Percentiles rank a stretch among this genome's conserved stretches.
Evolutionary conservation across 225 moss, liverwort and hornwort species (phyloP).

Genomic region (Sphagnum tenellum): DNA sequence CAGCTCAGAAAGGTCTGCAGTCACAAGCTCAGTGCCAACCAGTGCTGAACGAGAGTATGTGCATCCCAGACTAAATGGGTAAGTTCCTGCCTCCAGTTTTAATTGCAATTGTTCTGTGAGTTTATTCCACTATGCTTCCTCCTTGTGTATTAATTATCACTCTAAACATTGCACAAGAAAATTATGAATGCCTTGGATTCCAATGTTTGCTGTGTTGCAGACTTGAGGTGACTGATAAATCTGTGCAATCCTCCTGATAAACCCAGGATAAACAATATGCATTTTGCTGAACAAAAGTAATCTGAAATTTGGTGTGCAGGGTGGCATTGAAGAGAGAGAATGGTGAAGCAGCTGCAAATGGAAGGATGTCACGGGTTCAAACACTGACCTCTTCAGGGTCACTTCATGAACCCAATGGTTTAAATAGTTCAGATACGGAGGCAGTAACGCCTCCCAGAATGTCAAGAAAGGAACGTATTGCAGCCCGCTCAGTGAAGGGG

Average conservation of each 20-base stretch:
- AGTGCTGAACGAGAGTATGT: conserved; percentile 14
- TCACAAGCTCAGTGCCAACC: conserved; percentile 1
- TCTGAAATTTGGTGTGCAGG: conserved; percentile 12
- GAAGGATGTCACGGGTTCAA: conserved; percentile 7
- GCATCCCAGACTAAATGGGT: conserved; percentile 18
- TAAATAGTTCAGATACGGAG: neutral
- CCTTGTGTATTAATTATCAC: too few relatives aligned
- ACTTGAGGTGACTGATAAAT: too few relatives aligned
- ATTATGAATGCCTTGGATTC: too few relatives aligned
- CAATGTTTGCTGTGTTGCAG: too few relatives aligned
- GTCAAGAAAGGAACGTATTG: conserved; percentile 30
- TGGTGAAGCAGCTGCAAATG: conserved; percentile 5
- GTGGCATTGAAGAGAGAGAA: conserved; percentile 11
- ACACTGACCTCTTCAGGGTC: conserved; percentile 13
- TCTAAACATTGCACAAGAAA: too few relatives aligned
- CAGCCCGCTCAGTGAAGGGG: conserved; percentile 21
- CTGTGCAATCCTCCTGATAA: too few relatives aligned
- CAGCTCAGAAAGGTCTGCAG: conserved; percentile 6
- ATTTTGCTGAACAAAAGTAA: too few relatives aligned
- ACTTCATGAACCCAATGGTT: conserved; percentile 12
- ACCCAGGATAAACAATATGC: too few relatives aligned
- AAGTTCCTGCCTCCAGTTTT: neutral
- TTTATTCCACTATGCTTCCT: too few relatives aligned
- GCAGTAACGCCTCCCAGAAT: neutral
- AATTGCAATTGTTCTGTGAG: neutral